phyloP scores from a whole-genome alignment of 495 filamentous ascomycete species.

The Platismatia glauca region DNA sequence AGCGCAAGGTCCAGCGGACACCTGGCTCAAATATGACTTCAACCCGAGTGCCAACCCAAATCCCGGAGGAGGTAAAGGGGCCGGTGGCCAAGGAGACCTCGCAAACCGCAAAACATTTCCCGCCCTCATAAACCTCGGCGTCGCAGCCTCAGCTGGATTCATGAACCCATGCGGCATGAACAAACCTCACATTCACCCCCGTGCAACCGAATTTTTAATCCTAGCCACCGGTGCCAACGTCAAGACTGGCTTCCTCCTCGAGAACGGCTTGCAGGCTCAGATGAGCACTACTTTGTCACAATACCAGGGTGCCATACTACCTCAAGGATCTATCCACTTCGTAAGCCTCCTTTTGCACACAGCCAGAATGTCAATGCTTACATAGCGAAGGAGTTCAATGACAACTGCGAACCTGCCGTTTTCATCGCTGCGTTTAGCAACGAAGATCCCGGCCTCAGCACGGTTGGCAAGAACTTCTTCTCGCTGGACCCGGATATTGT shows the following conservation, averaged over 20 bases:
- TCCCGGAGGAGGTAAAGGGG: conserved; percentile 19
- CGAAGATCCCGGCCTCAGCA: conserved; percentile 36
- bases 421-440: conserved; percentile 36
- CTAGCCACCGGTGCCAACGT: conserved; percentile 29
- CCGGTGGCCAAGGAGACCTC: conserved; percentile 25
- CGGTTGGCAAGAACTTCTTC: conserved; percentile 15
- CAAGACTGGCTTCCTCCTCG: conserved; percentile 33
- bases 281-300: conserved; percentile 28
- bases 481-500: conserved; percentile 9
- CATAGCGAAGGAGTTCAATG: conserved; percentile 43
- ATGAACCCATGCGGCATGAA: conserved; percentile 39
- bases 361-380: too few species aligned
- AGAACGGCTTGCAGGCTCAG: conserved; percentile 24
- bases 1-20: conserved; percentile 12
- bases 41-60: conserved; percentile 28
- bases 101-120: conserved; percentile 37
- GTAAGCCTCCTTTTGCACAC: too few species aligned
- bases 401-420: conserved; percentile 31
- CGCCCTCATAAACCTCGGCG: conserved; percentile 33
- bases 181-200: conserved; percentile 42
- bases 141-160: conserved; percentile 34
- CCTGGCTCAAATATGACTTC: conserved; percentile 20
- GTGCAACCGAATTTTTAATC: conserved; percentile 38
- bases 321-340: conserved; percentile 38
- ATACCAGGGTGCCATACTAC: conserved; percentile 36